These are phyloP conservation scores for Globisporangium parvum DNA, from an alignment of 352 stramenopile species.

Conservation along the genomic window DNA sequence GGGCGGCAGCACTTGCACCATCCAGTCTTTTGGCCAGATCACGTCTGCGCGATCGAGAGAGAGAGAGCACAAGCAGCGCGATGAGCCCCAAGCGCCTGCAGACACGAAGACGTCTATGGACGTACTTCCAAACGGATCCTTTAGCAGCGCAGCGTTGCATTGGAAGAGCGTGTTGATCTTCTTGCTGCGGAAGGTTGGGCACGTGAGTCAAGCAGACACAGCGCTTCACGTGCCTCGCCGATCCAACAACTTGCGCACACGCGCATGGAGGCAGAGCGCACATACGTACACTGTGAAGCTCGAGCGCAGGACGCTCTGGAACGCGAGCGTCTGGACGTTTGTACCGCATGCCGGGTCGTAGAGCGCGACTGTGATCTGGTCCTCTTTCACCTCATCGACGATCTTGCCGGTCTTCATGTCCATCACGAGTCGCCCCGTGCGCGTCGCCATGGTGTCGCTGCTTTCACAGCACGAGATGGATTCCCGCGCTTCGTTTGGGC, in stretches of 20 bases:
- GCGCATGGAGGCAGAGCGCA: background rate
- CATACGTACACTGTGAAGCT: constrained; percentile 47
- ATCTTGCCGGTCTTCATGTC: constrained; percentile 50
- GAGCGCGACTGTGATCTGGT: constrained; percentile 56
- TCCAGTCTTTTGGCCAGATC: constrained; percentile 71
- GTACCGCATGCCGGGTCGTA: constrained; percentile 37
- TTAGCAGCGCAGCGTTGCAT: constrained; percentile 56
- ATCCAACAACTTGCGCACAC: too few relatives aligned
- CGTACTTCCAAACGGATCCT: constrained; percentile 63
- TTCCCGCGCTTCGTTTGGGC: too few relatives aligned
- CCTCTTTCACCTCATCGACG: constrained; percentile 61
- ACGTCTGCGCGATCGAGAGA: constrained; percentile 40
- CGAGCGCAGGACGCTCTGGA: constrained; percentile 43
- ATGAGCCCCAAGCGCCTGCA: background rate
- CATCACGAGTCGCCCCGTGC: constrained; percentile 49
- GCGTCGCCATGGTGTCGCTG: constrained; percentile 32
- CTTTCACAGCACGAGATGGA: too few relatives aligned
- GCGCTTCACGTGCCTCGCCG: too few relatives aligned
- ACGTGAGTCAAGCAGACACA: background rate
- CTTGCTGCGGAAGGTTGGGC: constrained; percentile 18
- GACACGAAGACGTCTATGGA: constrained; percentile 1
- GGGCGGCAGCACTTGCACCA: constrained; percentile 46
- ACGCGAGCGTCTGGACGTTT: constrained; percentile 26
- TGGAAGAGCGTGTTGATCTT: constrained; percentile 58
- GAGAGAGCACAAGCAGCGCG: background rate